Conservation (phyloP, 805 yeast species). For the Candida namnaoensis region DNA sequence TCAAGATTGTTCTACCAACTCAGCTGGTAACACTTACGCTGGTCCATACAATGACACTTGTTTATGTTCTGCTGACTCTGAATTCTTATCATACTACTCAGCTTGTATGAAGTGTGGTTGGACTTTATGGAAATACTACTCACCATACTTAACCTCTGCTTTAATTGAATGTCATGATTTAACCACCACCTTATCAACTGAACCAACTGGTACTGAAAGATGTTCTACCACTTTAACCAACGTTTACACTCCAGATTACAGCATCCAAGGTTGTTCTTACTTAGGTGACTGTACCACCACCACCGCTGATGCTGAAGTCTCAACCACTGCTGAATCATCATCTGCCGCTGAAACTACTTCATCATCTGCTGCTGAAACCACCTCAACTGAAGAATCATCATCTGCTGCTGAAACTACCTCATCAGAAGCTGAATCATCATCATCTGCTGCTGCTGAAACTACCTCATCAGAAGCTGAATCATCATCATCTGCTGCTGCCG, state of each 20-base stretch:
- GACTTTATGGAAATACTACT: slow-evolving; percentile 25
- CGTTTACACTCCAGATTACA: slow-evolving; percentile 4
- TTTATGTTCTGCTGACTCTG: slow-evolving; percentile 11
- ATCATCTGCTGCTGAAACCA: neutral
- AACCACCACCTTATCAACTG: slow-evolving; percentile 8
- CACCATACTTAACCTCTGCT: slow-evolving; percentile 15
- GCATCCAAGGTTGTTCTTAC: slow-evolving; percentile 3
- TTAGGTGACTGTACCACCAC: slow-evolving; percentile 4
- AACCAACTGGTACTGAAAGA: slow-evolving; percentile 24
- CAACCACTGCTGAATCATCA: neutral
- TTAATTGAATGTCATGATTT: slow-evolving; percentile 14
- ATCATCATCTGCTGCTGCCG: too few species aligned
- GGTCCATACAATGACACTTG: slow-evolving; percentile 12
- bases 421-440: too few species aligned
- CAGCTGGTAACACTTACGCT: slow-evolving; percentile 1
- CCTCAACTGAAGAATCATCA: neutral
- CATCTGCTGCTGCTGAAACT: too few species aligned
- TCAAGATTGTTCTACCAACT: slow-evolving; percentile 12
- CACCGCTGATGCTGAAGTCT: neutral
- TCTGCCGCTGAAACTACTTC: neutral
- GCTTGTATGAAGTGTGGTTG: slow-evolving; percentile 27
- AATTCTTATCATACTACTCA: slow-evolving; percentile 9
- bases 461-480: too few species aligned
- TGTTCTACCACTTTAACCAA: slow-evolving; percentile 13
- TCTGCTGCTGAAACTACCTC: too few species aligned